Base-by-base conservation (phyloP, 1,284 basidiomycete genomes). In the Microbotryomycetes sp. region DNA sequence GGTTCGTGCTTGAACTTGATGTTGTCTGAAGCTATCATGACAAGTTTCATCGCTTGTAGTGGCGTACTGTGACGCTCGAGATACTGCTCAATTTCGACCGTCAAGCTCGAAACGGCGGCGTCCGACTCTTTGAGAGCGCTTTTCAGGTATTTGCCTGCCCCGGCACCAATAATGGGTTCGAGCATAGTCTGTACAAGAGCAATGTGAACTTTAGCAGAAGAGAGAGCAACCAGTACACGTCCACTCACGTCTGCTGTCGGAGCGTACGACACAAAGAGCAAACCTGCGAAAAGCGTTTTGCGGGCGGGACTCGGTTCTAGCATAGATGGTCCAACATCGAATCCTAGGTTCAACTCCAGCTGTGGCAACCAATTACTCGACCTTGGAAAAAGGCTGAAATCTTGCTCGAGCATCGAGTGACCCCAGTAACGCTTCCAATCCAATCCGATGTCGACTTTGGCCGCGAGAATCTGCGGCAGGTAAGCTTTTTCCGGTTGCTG, bases 361-460 rank as follows among this genome's bases (percentile, higher is more conserved):
- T n/a, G n/a, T n/a, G n/a, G 35, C 35, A 41, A 41, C 18, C 11
- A 9, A 9, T 41, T 18, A 11, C 18, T 18, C 18, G 35, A 18
- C 11, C 18, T 18, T 41, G 35, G 35, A 41, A 41, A 41, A 9
- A 11, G 35, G 35, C 3, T 47, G 52, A 60, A 68, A 23, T 62
- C 54, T 2, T 27, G 11, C 49, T 68, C 67, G 52, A 66, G 56
- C 0, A 26, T 13, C 11, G 53, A 53, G n/a, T 68, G 59, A 1
- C 56, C 59, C 57, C 54, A 68, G 46, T 54, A 64, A 16, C 47
- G 11, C 15, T 35, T 13, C 21, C 35, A 45, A 41, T 56, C 52
- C 6, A 27, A 61, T 0, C 67, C 67, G 31, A 59, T 56, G 30
- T 53, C 54, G 1, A n/a, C 18, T 4, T 66, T 56, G 16, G 62